These are phyloP conservation scores for Talaromyces sp. DNA, from an alignment of 2,329 filamentous ascomycete species.

Conservation along the genomic window DNA sequence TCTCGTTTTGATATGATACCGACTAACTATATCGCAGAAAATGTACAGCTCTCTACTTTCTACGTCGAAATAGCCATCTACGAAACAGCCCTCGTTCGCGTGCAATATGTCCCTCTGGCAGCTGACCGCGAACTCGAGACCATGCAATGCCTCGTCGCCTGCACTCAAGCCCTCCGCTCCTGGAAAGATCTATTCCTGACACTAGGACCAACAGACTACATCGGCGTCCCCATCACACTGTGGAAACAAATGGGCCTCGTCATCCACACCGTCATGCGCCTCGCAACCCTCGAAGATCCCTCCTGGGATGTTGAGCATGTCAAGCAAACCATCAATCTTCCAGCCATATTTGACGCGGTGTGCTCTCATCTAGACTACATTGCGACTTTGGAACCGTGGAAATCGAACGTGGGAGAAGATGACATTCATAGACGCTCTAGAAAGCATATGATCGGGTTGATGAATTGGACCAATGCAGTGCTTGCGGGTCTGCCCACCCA, in stretches of 20 bases:
- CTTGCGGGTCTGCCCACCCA: not conserved
- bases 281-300: constrained; percentile 12
- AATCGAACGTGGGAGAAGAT: not conserved
- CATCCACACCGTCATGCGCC: constrained; percentile 10
- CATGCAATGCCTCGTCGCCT: constrained; percentile 13
- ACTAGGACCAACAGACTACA: not conserved
- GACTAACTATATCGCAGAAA: not conserved
- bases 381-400: constrained; percentile 3
- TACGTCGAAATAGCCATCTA: constrained; percentile 12
- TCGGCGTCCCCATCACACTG: constrained; percentile 12
- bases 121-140: not conserved
- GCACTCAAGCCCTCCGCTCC: not conserved
- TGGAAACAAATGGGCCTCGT: constrained; percentile 18
- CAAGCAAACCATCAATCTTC: constrained; percentile 8
- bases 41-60: not conserved
- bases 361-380: not conserved
- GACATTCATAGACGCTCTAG: constrained; percentile 14
- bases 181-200: constrained; percentile 11
- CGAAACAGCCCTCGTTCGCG: constrained; percentile 12
- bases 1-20: not conserved
- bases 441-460: constrained; percentile 1
- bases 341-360: not conserved
- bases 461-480: constrained; percentile 9
- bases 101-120: not conserved
- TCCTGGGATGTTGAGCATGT: constrained; percentile 11